phyloP scores from a whole-genome alignment of 2,329 filamentous ascomycete species.

The Penicillium janthinellum region DNA sequence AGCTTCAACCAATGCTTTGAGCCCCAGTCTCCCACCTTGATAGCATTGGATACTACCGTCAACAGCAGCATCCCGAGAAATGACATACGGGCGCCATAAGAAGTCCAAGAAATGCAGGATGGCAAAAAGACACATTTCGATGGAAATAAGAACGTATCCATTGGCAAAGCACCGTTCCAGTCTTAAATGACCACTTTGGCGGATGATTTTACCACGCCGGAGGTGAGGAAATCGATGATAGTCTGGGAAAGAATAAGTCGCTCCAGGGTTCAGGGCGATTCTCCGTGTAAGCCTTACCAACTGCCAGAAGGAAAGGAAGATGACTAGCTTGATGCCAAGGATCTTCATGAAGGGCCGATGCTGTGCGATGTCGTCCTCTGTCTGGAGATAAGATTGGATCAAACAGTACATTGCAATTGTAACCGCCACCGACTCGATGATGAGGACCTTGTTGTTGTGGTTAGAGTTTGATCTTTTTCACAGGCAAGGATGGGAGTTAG shows the following conservation, averaged over 20 bases:
- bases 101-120: slow-evolving; percentile 76
- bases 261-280: no score
- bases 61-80: slow-evolving; percentile 29
- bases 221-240: slow-evolving; percentile 60
- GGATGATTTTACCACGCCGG: slow-evolving; percentile 61
- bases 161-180: slow-evolving; percentile 72
- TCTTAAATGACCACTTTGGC: slow-evolving; percentile 67
- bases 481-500: slow-evolving; percentile 30
- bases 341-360: slow-evolving; percentile 74
- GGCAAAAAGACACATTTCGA: slow-evolving; percentile 79
- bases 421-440: slow-evolving; percentile 68
- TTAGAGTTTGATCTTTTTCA: not conserved
- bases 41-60: slow-evolving; percentile 33
- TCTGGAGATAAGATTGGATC: slow-evolving; percentile 76
- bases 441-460: slow-evolving; percentile 52
- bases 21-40: slow-evolving; percentile 46
- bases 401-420: slow-evolving; percentile 79
- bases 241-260: slow-evolving; percentile 28
- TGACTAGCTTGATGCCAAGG: slow-evolving; percentile 79
- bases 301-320: slow-evolving; percentile 85
- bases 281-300: slow-evolving; percentile 24
- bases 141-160: slow-evolving; percentile 65
- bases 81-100: slow-evolving; percentile 66
- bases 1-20: slow-evolving; percentile 65
- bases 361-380: slow-evolving; percentile 63